phyloP scores from a whole-genome alignment of 2,329 filamentous ascomycete genomes.

The Tolypocladium capitatum region DNA sequence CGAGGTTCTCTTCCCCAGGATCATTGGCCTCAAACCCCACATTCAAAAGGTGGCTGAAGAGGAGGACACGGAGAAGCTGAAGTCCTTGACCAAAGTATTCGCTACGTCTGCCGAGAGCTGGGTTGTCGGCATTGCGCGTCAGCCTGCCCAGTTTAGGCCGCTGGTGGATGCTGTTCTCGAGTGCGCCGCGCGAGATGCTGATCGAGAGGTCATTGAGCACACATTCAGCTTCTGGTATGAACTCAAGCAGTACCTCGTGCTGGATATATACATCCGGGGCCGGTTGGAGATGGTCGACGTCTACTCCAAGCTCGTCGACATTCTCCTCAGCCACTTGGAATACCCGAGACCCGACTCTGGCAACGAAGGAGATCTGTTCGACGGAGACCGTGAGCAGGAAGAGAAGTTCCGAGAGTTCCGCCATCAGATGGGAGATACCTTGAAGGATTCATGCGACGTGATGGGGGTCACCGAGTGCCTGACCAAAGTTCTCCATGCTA shows the following conservation, averaged over 20 bases:
- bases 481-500: slow-evolving; percentile 72
- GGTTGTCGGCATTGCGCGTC: slow-evolving; percentile 79
- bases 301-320: slow-evolving; percentile 80
- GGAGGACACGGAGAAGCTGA: slow-evolving; percentile 76
- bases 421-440: slow-evolving; percentile 92
- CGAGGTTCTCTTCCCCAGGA: slow-evolving; percentile 65
- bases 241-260: slow-evolving; percentile 85
- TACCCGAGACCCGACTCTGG: slow-evolving; percentile 67
- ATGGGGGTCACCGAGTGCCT: slow-evolving; percentile 88
- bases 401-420: slow-evolving; percentile 96
- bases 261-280: slow-evolving; percentile 80
- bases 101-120: slow-evolving; percentile 88
- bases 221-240: slow-evolving; percentile 99
- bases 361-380: slow-evolving; percentile 74
- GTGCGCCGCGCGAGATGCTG: slow-evolving; percentile 74
- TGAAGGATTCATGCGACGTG: slow-evolving; percentile 94
- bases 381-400: slow-evolving; percentile 88
- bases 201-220: slow-evolving; percentile 80
- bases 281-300: slow-evolving; percentile 65
- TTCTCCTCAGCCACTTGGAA: slow-evolving; percentile 81
- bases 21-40: slow-evolving; percentile 64
- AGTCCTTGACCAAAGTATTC: slow-evolving; percentile 79
- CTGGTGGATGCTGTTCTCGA: slow-evolving; percentile 88
- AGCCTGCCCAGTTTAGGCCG: slow-evolving; percentile 67
- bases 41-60: slow-evolving; percentile 63